These are phyloP conservation scores for Cicer arietinum DNA, from an alignment of 306 rosid species.

Conservation along the genomic window DNA sequence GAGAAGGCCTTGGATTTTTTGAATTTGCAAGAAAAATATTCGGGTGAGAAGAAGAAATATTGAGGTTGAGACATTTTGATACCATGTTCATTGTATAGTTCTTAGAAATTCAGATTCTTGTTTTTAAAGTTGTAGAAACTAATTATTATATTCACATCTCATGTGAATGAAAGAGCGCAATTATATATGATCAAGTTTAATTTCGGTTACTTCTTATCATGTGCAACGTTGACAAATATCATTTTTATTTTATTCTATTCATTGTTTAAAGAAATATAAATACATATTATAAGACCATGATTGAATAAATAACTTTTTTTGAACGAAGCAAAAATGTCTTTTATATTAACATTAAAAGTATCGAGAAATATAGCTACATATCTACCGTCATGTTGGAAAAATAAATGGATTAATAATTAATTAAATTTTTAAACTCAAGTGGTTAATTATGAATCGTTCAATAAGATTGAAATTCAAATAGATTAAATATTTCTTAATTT, in stretches of 20 bases:
- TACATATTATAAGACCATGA: background rate
- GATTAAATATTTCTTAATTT: no score
- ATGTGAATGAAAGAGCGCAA: constrained; percentile 10
- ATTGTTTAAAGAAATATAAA: background rate
- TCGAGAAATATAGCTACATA: no score
- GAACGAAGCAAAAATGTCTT: no score
- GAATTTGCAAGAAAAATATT: constrained; percentile 30
- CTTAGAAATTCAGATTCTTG: constrained; percentile 16
- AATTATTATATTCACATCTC: background rate
- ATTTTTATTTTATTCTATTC: constrained; percentile 3
- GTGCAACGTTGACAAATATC: constrained; percentile 17
- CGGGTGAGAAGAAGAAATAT: constrained; percentile 44
- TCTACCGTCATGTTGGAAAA: no score
- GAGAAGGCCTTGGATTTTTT: constrained; percentile 31
- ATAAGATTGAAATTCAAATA: no score
- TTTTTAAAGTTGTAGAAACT: constrained; percentile 6
- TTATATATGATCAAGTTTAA: background rate
- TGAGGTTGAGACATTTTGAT: constrained; percentile 48
- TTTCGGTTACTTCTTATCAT: constrained; percentile 18
- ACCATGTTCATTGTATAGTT: constrained; percentile 44
- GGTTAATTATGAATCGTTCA: no score
- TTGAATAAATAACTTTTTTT: background rate
- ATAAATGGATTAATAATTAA: no score
- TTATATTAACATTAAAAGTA: no score
- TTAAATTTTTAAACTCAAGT: no score